Evolutionary conservation across 345 rosid species (phyloP).

Genomic region (Noccaea bulbosa): DNA sequence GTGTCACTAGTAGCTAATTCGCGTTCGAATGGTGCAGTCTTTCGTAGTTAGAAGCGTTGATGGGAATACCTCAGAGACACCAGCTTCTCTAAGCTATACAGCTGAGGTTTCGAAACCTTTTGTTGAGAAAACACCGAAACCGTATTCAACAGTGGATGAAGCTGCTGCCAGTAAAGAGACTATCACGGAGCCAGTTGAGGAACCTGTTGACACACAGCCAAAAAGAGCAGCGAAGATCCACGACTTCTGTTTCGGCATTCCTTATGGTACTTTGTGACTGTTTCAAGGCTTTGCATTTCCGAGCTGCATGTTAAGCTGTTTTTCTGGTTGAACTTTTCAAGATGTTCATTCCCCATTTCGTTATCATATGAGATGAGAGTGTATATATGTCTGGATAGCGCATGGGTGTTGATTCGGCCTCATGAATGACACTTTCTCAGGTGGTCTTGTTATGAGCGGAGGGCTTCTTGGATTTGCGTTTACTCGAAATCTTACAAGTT

Average conservation of each 20-base stretch:
- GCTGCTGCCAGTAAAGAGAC: conserved; percentile 26
- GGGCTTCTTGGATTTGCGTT: conserved; percentile 78
- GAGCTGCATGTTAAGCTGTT: neutral
- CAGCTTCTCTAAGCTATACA: conserved; percentile 46
- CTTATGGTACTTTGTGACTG: conserved; percentile 59
- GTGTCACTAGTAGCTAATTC: conserved; percentile 18
- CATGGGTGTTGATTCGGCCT: conserved; percentile 3
- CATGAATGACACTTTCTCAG: conserved; percentile 41
- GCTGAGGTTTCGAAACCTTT: conserved; percentile 55
- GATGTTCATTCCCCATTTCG: neutral
- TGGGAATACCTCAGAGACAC: conserved; percentile 45
- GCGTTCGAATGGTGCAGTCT: conserved; percentile 45
- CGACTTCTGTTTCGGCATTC: conserved; percentile 95
- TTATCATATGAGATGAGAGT: neutral
- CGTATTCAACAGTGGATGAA: conserved; percentile 40
- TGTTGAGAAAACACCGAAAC: conserved; percentile 44
- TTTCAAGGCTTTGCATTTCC: neutral
- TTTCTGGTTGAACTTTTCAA: neutral
- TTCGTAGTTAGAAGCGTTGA: conserved; percentile 57
- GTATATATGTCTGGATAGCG: neutral
- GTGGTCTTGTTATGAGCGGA: conserved; percentile 70
- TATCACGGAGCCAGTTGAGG: conserved; percentile 42
- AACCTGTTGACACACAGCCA: conserved; percentile 44
- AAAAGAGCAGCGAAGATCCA: conserved; percentile 73
- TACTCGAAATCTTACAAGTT: conserved; percentile 61